These are phyloP conservation scores for Chondrus crispus DNA, from an alignment of 23 red algal genomes.

Conservation along the genomic window DNA sequence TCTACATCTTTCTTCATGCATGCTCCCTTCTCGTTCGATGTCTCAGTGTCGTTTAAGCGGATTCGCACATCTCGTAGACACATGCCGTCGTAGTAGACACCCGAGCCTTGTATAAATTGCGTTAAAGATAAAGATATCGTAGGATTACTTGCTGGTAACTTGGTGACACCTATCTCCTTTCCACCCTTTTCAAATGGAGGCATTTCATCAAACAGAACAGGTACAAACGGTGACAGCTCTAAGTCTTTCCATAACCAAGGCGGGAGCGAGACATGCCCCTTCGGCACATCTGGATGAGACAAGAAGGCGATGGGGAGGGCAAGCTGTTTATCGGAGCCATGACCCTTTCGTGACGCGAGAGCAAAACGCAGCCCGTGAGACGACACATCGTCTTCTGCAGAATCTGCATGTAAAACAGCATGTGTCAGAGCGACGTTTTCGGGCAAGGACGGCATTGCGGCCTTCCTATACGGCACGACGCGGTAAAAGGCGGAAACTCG, in stretches of 20 bases:
- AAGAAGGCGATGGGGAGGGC: slow-evolving; percentile 23
- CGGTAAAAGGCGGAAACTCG: slow-evolving; percentile 9
- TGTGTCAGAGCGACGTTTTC: neutral
- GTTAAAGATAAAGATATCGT: neutral
- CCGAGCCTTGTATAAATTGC: neutral
- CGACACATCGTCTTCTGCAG: neutral
- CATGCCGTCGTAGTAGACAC: neutral
- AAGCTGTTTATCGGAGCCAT: neutral
- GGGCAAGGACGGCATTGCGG: neutral
- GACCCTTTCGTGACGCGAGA: neutral
- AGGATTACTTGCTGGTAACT: neutral
- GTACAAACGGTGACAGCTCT: neutral
- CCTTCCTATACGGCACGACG: neutral
- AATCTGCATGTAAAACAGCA: neutral
- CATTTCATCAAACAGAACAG: slow-evolving; percentile 31
- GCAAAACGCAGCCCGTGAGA: neutral
- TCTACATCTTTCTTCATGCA: neutral
- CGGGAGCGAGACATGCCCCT: slow-evolving; percentile 28
- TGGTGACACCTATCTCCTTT: neutral
- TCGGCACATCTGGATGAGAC: neutral
- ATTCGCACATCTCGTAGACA: neutral
- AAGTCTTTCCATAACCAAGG: neutral
- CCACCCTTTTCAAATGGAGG: neutral
- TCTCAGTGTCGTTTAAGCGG: neutral
- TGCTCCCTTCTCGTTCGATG: neutral